Evolutionary conservation across 73 alveolate genomes (phyloP).

Genomic region (Tetrahymena malaccensis): DNA sequence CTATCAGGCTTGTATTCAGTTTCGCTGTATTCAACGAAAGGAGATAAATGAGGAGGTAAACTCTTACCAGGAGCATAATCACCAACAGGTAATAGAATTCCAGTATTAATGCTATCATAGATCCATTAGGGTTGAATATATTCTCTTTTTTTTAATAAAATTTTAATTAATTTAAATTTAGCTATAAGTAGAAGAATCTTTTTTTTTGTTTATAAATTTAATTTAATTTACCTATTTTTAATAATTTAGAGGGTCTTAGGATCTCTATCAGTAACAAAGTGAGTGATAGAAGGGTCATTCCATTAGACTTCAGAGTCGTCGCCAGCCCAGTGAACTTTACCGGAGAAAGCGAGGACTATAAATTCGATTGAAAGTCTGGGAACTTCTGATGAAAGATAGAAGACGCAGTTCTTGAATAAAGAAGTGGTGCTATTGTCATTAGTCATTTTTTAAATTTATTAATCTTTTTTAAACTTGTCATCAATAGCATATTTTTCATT

Average conservation of each 20-base stretch:
- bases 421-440: neutral
- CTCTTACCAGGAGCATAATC: slow-evolving; percentile 44
- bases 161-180: neutral
- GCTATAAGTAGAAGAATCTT: neutral
- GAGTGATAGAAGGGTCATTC: slow-evolving; percentile 31
- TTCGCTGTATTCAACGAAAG: slow-evolving; percentile 15
- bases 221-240: neutral
- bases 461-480: slow-evolving; percentile 36
- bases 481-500: slow-evolving; percentile 7
- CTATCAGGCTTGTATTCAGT: slow-evolving; percentile 15
- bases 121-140: slow-evolving; percentile 37
- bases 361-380: slow-evolving; percentile 34
- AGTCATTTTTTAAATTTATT: slow-evolving; percentile 1
- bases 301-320: slow-evolving; percentile 6
- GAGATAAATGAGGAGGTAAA: slow-evolving; percentile 45
- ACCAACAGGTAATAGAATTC: slow-evolving; percentile 1
- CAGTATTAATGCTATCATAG: slow-evolving; percentile 19
- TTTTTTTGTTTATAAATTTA: neutral
- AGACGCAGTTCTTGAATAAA: slow-evolving; percentile 21
- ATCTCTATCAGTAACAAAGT: slow-evolving; percentile 24
- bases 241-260: neutral
- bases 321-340: slow-evolving; percentile 30
- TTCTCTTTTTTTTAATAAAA: slow-evolving; percentile 20
- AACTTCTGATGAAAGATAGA: slow-evolving; percentile 34
- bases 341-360: slow-evolving; percentile 29